A percentile compares a stretch with the other conserved stretches of the same genome.
Conservation (phyloP, 768 basidiomycete species). For the Pisolithus orientalis region DNA sequence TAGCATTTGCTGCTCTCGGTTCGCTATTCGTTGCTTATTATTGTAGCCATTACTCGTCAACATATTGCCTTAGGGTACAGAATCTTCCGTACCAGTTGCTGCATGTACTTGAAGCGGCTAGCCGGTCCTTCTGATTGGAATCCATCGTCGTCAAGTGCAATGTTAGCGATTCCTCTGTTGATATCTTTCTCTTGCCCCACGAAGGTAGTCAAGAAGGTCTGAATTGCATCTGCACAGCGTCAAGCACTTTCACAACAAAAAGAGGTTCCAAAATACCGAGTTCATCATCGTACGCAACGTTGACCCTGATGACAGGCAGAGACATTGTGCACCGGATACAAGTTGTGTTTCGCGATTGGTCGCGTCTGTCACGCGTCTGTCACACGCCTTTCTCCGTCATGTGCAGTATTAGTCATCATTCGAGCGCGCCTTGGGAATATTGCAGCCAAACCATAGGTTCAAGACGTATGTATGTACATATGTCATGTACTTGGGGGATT, state of each 20-base stretch:
- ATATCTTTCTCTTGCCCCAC: slow-evolving; percentile 61
- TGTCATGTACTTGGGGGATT: too few species aligned
- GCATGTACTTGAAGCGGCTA: slow-evolving; percentile 68
- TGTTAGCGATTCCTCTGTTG: slow-evolving; percentile 58
- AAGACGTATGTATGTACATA: too few species aligned
- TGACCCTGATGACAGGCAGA: slow-evolving; percentile 51
- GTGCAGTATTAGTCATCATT: too few species aligned
- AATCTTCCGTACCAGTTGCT: slow-evolving; percentile 60
- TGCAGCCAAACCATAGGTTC: too few species aligned
- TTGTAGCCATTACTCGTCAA: slow-evolving; percentile 7
- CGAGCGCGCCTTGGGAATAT: too few species aligned
- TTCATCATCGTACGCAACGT: slow-evolving; percentile 65
- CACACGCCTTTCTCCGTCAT: slow-evolving; percentile 8
- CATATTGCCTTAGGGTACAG: slow-evolving; percentile 14
- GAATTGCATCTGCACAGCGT: slow-evolving; percentile 52
- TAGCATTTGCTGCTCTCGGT: slow-evolving; percentile 88
- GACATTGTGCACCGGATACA: slow-evolving; percentile 45
- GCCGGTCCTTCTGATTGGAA: slow-evolving; percentile 28
- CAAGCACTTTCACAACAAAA: background rate
- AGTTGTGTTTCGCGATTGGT: slow-evolving; percentile 11
- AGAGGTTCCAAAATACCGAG: slow-evolving; percentile 40
- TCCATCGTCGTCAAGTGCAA: slow-evolving; percentile 55
- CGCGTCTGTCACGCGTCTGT: slow-evolving; percentile 24
- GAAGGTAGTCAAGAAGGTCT: slow-evolving; percentile 65
- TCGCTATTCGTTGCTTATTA: slow-evolving; percentile 81